Evolutionary conservation across 1,139 yeast species (phyloP).

Genomic region (Yamadazyma spencermartinsiae): DNA sequence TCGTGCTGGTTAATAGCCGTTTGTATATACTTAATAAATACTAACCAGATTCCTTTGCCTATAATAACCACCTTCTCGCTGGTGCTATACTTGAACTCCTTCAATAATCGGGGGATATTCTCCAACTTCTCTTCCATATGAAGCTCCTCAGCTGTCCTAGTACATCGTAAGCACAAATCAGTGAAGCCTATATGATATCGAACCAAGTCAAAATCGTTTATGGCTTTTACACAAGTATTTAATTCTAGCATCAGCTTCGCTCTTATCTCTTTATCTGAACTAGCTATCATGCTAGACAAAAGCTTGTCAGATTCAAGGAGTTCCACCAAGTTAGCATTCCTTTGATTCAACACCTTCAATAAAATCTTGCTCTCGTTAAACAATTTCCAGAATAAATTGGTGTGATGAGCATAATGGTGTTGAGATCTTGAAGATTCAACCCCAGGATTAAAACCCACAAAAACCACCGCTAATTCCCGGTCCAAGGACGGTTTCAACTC

Average conservation of each 20-base stretch:
- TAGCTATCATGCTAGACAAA: conserved; percentile 5
- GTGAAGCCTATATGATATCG: conserved; percentile 65
- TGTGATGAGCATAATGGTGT: conserved; percentile 73
- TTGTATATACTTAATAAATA: conserved; percentile 41
- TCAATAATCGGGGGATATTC: conserved; percentile 55
- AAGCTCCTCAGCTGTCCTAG: conserved; percentile 59
- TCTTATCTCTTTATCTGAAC: no score
- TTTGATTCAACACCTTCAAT: conserved; percentile 16
- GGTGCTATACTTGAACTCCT: conserved; percentile 36
- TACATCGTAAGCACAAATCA: conserved; percentile 67
- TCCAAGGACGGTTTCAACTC: conserved; percentile 40
- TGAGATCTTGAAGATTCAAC: conserved; percentile 60
- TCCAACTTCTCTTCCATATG: conserved; percentile 50
- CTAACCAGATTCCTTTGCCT: conserved; percentile 83
- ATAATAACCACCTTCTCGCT: conserved; percentile 56
- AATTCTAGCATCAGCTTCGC: conserved; percentile 3
- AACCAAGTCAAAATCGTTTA: conserved; percentile 48
- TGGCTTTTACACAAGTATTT: conserved; percentile 42
- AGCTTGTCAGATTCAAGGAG: background rate
- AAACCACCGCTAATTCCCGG: conserved; percentile 43
- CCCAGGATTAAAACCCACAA: conserved; percentile 79
- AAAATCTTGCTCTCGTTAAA: conserved; percentile 55
- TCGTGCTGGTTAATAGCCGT: conserved; percentile 10
- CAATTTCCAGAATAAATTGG: conserved; percentile 71
- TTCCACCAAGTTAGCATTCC: conserved; percentile 4